These are phyloP conservation scores for Nicotiana undulata DNA, from an alignment of 257 asterid genomes.

Conservation along the genomic window DNA sequence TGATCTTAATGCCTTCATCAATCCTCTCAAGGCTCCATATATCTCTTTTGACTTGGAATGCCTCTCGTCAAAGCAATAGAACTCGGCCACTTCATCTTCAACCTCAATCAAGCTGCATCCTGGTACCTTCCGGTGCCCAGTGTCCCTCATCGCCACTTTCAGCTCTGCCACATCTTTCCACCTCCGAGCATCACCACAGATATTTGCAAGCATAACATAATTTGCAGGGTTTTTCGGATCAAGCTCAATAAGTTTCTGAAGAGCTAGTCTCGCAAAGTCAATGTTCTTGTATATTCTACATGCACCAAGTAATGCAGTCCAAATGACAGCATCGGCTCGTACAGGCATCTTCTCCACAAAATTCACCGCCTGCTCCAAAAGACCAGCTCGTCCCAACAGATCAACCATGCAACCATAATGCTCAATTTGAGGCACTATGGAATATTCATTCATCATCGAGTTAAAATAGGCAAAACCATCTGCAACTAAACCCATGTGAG, in stretches of 20 bases:
- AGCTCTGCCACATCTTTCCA: conserved; percentile 64
- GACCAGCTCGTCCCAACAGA: conserved; percentile 66
- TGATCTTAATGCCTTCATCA: conserved; percentile 38
- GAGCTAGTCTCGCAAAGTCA: conserved; percentile 53
- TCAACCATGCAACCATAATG: conserved; percentile 90
- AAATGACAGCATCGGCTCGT: conserved; percentile 54
- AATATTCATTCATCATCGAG: conserved; percentile 41
- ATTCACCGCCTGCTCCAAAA: conserved; percentile 60
- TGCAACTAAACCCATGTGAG: conserved; percentile 70
- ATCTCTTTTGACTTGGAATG: conserved; percentile 50
- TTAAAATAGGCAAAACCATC: conserved; percentile 51
- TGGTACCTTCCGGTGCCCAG: conserved; percentile 55
- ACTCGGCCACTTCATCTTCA: conserved; percentile 47
- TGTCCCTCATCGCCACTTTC: conserved; percentile 59
- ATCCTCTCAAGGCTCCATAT: conserved; percentile 43
- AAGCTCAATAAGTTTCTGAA: conserved; percentile 56
- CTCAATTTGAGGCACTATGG: conserved; percentile 50
- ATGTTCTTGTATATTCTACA: conserved; percentile 60
- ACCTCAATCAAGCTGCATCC: conserved; percentile 68
- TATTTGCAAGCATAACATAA: conserved; percentile 64
- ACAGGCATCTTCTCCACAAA: conserved; percentile 59
- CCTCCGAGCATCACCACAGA: conserved; percentile 60
- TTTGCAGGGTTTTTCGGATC: conserved; percentile 70
- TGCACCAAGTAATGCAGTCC: conserved; percentile 71
- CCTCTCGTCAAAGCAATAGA: conserved; percentile 63